These are phyloP conservation scores for Citrullus colocynthis DNA, from an alignment of 306 rosid genomes.

Conservation along the genomic window DNA sequence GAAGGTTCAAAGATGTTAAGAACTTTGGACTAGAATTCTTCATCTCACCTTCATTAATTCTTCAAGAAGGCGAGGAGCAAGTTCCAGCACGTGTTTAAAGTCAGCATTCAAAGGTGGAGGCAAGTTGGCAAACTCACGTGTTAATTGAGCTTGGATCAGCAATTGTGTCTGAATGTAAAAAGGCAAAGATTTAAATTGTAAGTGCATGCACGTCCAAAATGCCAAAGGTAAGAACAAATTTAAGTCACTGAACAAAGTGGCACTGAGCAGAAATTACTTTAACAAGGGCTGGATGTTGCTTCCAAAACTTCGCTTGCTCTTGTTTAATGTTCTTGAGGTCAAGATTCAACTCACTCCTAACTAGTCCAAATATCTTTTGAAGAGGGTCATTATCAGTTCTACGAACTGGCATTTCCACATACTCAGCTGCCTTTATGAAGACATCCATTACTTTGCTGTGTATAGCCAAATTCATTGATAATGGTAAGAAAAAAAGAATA, in stretches of 20 bases:
- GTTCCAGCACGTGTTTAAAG: constrained; percentile 75
- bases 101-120: constrained; percentile 71
- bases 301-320: constrained; percentile 98
- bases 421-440: constrained; percentile 92
- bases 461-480: not conserved
- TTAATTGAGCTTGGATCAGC: constrained; percentile 91
- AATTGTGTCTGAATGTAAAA: constrained; percentile 68
- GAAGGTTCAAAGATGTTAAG: not conserved
- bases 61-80: constrained; percentile 95
- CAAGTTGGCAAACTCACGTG: constrained; percentile 57
- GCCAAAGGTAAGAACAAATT: constrained; percentile 1
- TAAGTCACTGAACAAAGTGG: not conserved
- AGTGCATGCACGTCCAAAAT: constrained; percentile 6
- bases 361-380: constrained; percentile 89
- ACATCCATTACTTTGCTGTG: constrained; percentile 98
- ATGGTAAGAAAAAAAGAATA: not conserved
- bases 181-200: constrained; percentile 14
- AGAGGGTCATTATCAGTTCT: constrained; percentile 91
- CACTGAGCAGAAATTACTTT: constrained; percentile 41
- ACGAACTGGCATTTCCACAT: constrained; percentile 91
- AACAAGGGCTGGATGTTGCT: constrained; percentile 93
- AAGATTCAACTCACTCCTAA: constrained; percentile 92
- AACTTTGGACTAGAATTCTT: not conserved
- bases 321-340: constrained; percentile 98
- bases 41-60: constrained; percentile 83